Evolutionary conservation across 495 filamentous ascomycete genomes (phyloP).

Genomic region (Lophiostoma macrostomum): DNA sequence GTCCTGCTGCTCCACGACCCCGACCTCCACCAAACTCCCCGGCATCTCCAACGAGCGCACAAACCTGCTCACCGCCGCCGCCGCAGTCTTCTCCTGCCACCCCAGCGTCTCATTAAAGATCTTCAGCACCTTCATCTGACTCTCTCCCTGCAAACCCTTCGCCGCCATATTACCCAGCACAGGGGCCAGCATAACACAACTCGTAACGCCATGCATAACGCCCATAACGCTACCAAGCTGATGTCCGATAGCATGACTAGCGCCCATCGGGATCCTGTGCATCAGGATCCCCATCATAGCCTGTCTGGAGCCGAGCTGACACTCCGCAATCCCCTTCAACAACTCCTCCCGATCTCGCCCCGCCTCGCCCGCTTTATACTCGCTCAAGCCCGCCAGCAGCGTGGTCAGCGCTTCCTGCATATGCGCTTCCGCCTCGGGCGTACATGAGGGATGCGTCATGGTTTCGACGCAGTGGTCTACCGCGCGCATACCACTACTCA

Average conservation of each 20-base stretch:
- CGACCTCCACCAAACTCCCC: constrained; percentile 1
- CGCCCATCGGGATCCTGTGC: constrained; percentile 5
- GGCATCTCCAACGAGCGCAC: constrained; percentile 5
- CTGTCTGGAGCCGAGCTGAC: constrained; percentile 1
- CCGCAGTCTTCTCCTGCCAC: constrained; percentile 7
- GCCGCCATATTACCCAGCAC: constrained; percentile 4
- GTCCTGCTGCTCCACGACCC: not conserved
- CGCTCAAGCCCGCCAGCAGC: constrained; percentile 10
- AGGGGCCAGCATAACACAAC: constrained; percentile 7
- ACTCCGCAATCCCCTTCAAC: constrained; percentile 7
- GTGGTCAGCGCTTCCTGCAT: not conserved
- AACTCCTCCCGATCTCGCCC: not conserved
- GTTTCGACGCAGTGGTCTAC: constrained; percentile 16
- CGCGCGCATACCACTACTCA: constrained; percentile 5
- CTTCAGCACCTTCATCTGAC: constrained; percentile 2
- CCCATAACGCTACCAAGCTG: constrained; percentile 4
- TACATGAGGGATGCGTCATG: constrained; percentile 1
- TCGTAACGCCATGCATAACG: constrained; percentile 13
- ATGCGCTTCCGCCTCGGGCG: constrained; percentile 4
- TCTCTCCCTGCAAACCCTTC: not conserved
- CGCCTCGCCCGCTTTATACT: constrained; percentile 9
- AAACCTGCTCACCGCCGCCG: constrained; percentile 5
- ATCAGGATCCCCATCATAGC: constrained; percentile 11
- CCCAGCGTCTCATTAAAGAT: constrained; percentile 7
- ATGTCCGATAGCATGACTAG: constrained; percentile 12